Base-by-base conservation (phyloP, 1,284 basidiomycete genomes). In the Termitomyces sp. region DNA sequence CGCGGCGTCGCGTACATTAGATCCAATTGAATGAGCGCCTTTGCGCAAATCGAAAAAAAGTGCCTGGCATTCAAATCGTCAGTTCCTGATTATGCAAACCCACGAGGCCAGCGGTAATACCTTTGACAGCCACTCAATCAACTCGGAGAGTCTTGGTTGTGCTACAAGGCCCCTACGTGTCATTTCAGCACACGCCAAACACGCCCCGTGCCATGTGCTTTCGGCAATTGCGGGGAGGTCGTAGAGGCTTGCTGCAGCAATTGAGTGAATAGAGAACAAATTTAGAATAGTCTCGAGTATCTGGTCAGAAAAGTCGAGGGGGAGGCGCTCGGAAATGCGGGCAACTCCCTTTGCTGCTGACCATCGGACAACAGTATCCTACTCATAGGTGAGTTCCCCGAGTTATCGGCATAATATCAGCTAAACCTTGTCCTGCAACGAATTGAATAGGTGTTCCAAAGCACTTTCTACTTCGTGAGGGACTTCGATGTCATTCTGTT, bases 341-440 rank as follows among this genome's bases (percentile, higher is more conserved):
- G 94, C 91, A 10, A 98, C 74, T 26, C 92, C 93, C 70, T 99
- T 99, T 5, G 97, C 92, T 2, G 92, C 84, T 9, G 95, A 94
- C 81, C 94, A 99, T 45, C 97, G 89, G 19, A 99, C 94, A 30
- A 94, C 77, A 0, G 97, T 98, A 66, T 98, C 95, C 92, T 39
- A 21, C 34, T 46, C 24, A 40, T 8, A 10, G 3, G 40, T 41
- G 39, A 43, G 45, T 52, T 31, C 2, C 30, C 24, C 41, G 24
- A n/a, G 19, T 38, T n/a, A 38, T 38, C 12, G 5, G 5, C 10
- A 36, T 38, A 10, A 24, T 26, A 21, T 28, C 10, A n/a, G 19
- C 34, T 24, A 7, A 61, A 94, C 94, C 70, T 86, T 92, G 70
- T 98, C 93, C 64, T 92, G 87, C 19, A 98, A 71, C 10, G 80